These are phyloP conservation scores for Calonectria honghensis DNA, from an alignment of 2,329 filamentous ascomycete genomes.

Conservation along the genomic window DNA sequence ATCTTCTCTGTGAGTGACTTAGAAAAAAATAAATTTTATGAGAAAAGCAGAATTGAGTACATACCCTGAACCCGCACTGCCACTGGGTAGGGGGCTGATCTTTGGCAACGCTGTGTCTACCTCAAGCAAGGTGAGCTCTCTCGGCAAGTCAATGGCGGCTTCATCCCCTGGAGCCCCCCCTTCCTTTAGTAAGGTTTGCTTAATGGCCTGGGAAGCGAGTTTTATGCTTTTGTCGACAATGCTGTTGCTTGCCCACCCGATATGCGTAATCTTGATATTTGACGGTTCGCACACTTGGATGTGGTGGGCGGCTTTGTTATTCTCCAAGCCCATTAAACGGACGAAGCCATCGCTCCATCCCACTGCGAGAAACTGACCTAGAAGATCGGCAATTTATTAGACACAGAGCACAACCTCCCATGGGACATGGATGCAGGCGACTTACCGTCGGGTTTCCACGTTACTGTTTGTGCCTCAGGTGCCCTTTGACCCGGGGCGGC, in stretches of 20 bases:
- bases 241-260: constrained; percentile 71
- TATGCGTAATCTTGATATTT: constrained; percentile 68
- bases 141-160: constrained; percentile 75
- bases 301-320: constrained; percentile 86
- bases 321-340: constrained; percentile 86
- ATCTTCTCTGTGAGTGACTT: constrained; percentile 63
- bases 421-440: not conserved
- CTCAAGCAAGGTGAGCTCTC: constrained; percentile 84
- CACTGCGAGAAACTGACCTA: constrained; percentile 85
- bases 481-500: constrained; percentile 63
- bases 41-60: not conserved
- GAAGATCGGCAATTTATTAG: constrained; percentile 18
- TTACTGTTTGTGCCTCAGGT: constrained; percentile 69
- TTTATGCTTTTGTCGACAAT: constrained; percentile 58
- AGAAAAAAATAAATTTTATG: constrained; percentile 34
- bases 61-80: constrained; percentile 78
- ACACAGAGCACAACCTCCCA: not conserved
- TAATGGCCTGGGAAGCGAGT: constrained; percentile 38
- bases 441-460: constrained; percentile 82
- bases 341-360: constrained; percentile 89
- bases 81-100: constrained; percentile 79
- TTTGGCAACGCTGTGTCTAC: constrained; percentile 85
- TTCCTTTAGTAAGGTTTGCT: constrained; percentile 42
- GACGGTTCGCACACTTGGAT: constrained; percentile 72
- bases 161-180: constrained; percentile 37